Base-by-base conservation (phyloP, 805 yeast species). In the Priceomyces carsonii region DNA sequence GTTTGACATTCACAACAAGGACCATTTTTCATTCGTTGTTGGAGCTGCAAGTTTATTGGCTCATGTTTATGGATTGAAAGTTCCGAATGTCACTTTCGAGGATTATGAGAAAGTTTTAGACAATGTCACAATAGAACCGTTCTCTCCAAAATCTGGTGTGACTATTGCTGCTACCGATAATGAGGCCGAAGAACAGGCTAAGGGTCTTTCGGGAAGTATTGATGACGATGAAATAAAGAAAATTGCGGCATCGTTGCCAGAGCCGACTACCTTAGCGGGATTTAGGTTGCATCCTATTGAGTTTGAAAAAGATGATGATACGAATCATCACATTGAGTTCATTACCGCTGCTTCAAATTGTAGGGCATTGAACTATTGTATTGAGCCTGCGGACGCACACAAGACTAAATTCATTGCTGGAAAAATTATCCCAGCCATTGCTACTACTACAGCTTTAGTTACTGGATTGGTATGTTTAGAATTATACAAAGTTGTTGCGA, bases 391-490 rank as follows among this genome's bases (percentile, higher is more conserved):
- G 23, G 97, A 91, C 55, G 79, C 81, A 44, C 80, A 82, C 33
- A 87, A 85, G 69, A 93, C 99, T 24, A 93, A 93, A 69, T 88
- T 91, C 53, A 91, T 93, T 59, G 99, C 99, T 5, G 99, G 99
- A 31, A 82, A 95, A 64, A 93, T 93, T 48, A 93, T 93, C 48
- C 99, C 99, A 10, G 99, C 99, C 14, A 93, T 93, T 69, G 99
- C 99, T 23, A 93, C 99, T 2, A 93, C 99, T 1, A 93, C 99
- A n/a, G 95, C 97, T 7, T 69, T 90, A 48, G 99, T 93, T 15
- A 87, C 99, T 5, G 99, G 99, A 31, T 72, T 93, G 53, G 95
- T 89, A 16, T 86, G 95, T 53, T 68, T 93, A 47, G 99, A 93
- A 65, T 71, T 91, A 39, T 85, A 86, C 71, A 93, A 93, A 69